Conservation (phyloP, 495 filamentous ascomycete genomes). For the Cercophora sp. region DNA sequence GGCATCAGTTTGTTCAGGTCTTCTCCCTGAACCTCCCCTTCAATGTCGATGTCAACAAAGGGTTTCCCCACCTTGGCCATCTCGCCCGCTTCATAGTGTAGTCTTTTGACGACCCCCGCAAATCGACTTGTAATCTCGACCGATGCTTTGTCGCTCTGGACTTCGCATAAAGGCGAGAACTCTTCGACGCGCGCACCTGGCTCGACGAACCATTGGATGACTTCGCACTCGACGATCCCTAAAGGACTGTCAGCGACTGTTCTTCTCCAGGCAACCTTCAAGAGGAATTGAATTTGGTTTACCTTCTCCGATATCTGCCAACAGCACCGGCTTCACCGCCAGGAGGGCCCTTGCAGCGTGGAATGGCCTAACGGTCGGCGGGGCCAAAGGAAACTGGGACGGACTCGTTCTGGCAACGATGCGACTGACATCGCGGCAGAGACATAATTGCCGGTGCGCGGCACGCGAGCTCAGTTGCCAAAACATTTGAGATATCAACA, state of each 20-base stretch:
- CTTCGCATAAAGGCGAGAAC: slow-evolving; percentile 96
- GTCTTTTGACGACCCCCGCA: slow-evolving; percentile 90
- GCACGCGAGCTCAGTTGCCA: slow-evolving; percentile 40
- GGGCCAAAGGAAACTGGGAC: not conserved
- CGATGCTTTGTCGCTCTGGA: slow-evolving; percentile 97
- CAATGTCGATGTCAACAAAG: slow-evolving; percentile 73
- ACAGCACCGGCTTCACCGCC: slow-evolving; percentile 76
- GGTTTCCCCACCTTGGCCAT: slow-evolving; percentile 92
- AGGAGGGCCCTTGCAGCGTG: slow-evolving; percentile 55
- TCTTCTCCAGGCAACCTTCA: too few relatives aligned
- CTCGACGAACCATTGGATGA: slow-evolving; percentile 99
- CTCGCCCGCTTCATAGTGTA: slow-evolving; percentile 93
- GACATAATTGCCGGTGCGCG: slow-evolving; percentile 38
- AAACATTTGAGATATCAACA: slow-evolving; percentile 34
- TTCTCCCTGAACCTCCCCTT: slow-evolving; percentile 47
- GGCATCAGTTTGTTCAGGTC: slow-evolving; percentile 41
- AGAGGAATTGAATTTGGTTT: too few relatives aligned
- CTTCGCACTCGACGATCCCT: slow-evolving; percentile 97
- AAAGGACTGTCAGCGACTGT: too few relatives aligned
- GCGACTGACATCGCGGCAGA: slow-evolving; percentile 30
- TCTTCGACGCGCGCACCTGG: slow-evolving; percentile 94
- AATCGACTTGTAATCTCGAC: slow-evolving; percentile 97
- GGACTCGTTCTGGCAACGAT: slow-evolving; percentile 16
- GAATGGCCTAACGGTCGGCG: slow-evolving; percentile 48
- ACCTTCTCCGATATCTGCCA: slow-evolving; percentile 98